These are phyloP conservation scores for Canariomyces notabilis DNA, from an alignment of 2,329 filamentous ascomycete genomes.

Conservation along the genomic window DNA sequence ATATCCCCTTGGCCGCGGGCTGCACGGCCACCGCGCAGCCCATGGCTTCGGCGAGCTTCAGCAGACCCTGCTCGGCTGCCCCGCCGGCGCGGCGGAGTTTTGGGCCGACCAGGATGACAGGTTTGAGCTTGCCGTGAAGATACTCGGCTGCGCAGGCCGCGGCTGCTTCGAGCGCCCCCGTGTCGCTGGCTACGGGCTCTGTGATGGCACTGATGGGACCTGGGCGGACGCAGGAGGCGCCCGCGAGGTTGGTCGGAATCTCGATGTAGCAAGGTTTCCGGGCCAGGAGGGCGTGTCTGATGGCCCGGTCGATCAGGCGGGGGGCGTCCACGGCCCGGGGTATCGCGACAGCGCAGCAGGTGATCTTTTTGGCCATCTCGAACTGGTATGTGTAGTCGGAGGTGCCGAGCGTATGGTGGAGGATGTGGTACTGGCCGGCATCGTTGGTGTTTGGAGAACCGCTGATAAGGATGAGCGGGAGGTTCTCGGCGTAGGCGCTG, in stretches of 20 bases:
- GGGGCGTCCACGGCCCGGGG: conserved; percentile 26
- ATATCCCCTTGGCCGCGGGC: conserved; percentile 29
- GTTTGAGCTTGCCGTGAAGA: conserved; percentile 26
- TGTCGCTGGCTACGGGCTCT: conserved; percentile 20
- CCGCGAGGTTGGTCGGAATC: conserved; percentile 27
- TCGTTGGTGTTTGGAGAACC: conserved; percentile 28
- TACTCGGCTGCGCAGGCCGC: conserved; percentile 22
- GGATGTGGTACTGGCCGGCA: conserved; percentile 24
- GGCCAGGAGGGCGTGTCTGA: conserved; percentile 24
- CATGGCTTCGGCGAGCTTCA: conserved; percentile 26
- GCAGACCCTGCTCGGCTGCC: conserved; percentile 20
- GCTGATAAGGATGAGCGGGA: conserved; percentile 26
- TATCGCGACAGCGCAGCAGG: conserved; percentile 28
- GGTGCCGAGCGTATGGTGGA: conserved; percentile 29
- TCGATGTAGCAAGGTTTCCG: conserved; percentile 28
- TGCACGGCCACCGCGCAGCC: conserved; percentile 28
- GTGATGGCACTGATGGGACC: conserved; percentile 27
- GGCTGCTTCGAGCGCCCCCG: conserved; percentile 23
- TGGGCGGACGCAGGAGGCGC: conserved; percentile 25
- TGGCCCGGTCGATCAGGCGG: conserved; percentile 26
- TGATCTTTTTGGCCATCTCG: conserved; percentile 31
- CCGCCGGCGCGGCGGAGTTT: conserved; percentile 20
- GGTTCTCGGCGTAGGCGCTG: conserved; percentile 28
- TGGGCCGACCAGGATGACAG: conserved; percentile 26
- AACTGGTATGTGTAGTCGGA: conserved; percentile 28